Evolutionary conservation across 176 grass and related monocot genomes (phyloP).

Genomic region (Pharus latifolius): DNA sequence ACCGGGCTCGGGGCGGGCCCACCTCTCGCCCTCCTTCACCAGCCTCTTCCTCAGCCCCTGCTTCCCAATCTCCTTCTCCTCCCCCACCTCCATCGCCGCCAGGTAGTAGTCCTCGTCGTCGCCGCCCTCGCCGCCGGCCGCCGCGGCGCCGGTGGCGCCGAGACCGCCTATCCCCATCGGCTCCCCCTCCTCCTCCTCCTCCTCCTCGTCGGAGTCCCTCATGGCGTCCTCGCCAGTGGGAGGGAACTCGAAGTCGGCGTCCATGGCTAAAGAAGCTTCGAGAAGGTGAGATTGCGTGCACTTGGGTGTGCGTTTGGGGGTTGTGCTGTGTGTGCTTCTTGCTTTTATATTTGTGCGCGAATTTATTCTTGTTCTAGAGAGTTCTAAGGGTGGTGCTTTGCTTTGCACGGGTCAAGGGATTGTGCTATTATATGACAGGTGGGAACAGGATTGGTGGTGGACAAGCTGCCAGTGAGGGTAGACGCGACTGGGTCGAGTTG

Average conservation of each 20-base stretch:
- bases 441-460: no score
- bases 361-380: not conserved
- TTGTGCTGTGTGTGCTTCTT: not conserved
- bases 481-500: no score
- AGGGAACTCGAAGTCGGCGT: conserved; percentile 53
- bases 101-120: conserved; percentile 6
- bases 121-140: conserved; percentile 7
- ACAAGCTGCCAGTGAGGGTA: no score
- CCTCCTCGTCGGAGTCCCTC: conserved; percentile 23
- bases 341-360: not conserved
- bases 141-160: not conserved
- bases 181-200: no score
- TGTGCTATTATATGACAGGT: no score
- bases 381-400: not conserved
- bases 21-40: conserved; percentile 54
- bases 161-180: no score
- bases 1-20: conserved; percentile 32
- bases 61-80: conserved; percentile 64
- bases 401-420: no score
- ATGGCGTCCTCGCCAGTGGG: conserved; percentile 19
- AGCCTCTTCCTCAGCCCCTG: conserved; percentile 69
- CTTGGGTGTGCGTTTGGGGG: not conserved
- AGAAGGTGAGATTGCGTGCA: not conserved
- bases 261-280: conserved; percentile 27
- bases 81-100: conserved; percentile 38